Evolutionary conservation across 306 rosid genomes (phyloP), one percentile per base, ranked within the genome.

Genomic region (Luffa aegyptiaca): DNA sequence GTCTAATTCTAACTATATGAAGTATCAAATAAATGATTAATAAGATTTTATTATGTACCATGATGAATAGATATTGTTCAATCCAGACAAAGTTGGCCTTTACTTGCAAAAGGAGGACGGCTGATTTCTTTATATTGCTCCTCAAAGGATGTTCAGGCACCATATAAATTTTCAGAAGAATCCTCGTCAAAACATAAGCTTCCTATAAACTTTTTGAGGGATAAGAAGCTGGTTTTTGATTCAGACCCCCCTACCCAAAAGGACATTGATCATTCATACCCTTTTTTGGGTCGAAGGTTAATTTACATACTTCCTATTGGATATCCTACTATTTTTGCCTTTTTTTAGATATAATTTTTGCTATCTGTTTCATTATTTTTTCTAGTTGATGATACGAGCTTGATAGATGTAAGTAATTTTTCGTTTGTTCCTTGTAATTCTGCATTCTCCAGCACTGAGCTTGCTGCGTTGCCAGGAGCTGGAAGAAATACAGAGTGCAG

Each of bases 401-500:
- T 68, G 31, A 46, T 63, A 35, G 14, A 10, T 63, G 8, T 58
- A 58, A 58, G 36, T 46, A 33, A 36, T 71, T 26, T 58, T 56
- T 20, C 33, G 4, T 57, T n/a, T 71, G 31, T 65, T 31, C 70
- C 51, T 69, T 69, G 75, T 52, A 4, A 75, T 68, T 78, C 72
- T 13, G 17, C 80, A 57, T 84, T 79, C 8, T 85, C 73, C 87
- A 93, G 98, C 81, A 86, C 81, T 69, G 90, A 85, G 80, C 90
- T 93, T 46, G 77, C 78, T 56, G 92, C 90, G 68, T 83, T 93
- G 87, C 89, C 95, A 33, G 95, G 98, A 84, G 97, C 97, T 66
- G 95, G 97, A 79, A 89, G 92, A 42, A 93, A 97, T 82, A 91
- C 95, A 42, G 92, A 93, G 77, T 93, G 93, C 62, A 95, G 31